Evolutionary conservation across 495 filamentous ascomycete species (phyloP).

Genomic region (Jackrogersella minutella): DNA sequence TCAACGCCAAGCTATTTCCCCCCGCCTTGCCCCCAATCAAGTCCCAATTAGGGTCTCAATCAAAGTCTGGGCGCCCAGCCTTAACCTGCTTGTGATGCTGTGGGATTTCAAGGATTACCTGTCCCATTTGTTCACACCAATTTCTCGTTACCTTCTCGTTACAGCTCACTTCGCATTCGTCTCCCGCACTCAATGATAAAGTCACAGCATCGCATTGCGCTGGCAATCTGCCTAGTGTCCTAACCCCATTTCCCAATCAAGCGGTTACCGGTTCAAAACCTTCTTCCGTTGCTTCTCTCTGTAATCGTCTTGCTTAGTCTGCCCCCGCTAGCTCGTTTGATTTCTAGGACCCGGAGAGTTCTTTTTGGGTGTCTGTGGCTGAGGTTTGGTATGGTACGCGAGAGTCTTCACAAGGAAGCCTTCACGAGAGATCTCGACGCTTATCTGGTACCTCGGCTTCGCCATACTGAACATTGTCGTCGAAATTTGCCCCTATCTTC

Average conservation of each 20-base stretch:
- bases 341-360: slow-evolving; percentile 7
- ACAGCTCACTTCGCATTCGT: slow-evolving; percentile 33
- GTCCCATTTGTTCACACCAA: slow-evolving; percentile 31
- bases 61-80: slow-evolving; percentile 15
- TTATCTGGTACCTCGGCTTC: neutral
- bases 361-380: neutral
- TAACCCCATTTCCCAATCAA: slow-evolving; percentile 22
- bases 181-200: slow-evolving; percentile 41
- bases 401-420: neutral
- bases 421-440: neutral
- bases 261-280: slow-evolving; percentile 36
- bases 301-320: slow-evolving; percentile 16
- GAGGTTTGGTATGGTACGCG: neutral
- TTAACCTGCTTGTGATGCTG: slow-evolving; percentile 15
- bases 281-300: slow-evolving; percentile 22
- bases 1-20: slow-evolving; percentile 25
- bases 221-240: slow-evolving; percentile 2
- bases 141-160: slow-evolving; percentile 45
- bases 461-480: slow-evolving; percentile 5
- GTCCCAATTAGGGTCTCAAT: neutral
- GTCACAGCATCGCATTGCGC: slow-evolving; percentile 33
- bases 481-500: slow-evolving; percentile 4
- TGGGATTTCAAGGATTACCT: slow-evolving; percentile 32
- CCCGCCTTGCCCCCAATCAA: slow-evolving; percentile 8
- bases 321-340: slow-evolving; percentile 16